These are phyloP conservation scores for Leucocoprinus leucothites DNA, from an alignment of 768 basidiomycete species.

Conservation along the genomic window DNA sequence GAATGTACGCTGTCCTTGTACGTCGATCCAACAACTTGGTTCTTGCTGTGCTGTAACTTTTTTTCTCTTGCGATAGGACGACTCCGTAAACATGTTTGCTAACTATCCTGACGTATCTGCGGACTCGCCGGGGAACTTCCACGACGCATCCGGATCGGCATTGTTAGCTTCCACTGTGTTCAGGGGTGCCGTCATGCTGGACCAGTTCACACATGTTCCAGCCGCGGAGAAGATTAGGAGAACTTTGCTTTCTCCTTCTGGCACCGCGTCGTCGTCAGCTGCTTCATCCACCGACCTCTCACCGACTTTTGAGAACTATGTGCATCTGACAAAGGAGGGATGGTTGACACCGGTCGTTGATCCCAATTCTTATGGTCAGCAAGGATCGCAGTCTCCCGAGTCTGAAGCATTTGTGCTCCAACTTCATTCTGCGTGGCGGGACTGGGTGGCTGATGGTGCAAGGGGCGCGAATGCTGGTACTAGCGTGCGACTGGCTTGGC, in stretches of 20 bases:
- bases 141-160: constrained; percentile 71
- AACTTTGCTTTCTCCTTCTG: constrained; percentile 27
- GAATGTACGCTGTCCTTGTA: constrained; percentile 61
- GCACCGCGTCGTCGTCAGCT: constrained; percentile 3
- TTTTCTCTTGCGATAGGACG: constrained; percentile 30
- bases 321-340: constrained; percentile 54
- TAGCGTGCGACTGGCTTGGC: background rate
- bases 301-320: constrained; percentile 20
- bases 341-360: constrained; percentile 77
- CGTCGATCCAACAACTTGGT: constrained; percentile 23
- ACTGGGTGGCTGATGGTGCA: constrained; percentile 62
- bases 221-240: constrained; percentile 55
- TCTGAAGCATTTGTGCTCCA: constrained; percentile 76
- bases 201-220: constrained; percentile 47
- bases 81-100: constrained; percentile 45
- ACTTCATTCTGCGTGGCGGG: constrained; percentile 71
- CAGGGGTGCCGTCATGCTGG: constrained; percentile 56
- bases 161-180: constrained; percentile 78
- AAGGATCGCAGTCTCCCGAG: constrained; percentile 65
- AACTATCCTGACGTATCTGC: constrained; percentile 66
- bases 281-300: background rate
- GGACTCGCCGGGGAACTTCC: constrained; percentile 46
- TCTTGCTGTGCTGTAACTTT: background rate
- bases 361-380: constrained; percentile 48
- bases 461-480: constrained; percentile 29